Evolutionary conservation across 768 basidiomycete species (phyloP).

Genomic region (Paxillus ammoniavirescens): DNA sequence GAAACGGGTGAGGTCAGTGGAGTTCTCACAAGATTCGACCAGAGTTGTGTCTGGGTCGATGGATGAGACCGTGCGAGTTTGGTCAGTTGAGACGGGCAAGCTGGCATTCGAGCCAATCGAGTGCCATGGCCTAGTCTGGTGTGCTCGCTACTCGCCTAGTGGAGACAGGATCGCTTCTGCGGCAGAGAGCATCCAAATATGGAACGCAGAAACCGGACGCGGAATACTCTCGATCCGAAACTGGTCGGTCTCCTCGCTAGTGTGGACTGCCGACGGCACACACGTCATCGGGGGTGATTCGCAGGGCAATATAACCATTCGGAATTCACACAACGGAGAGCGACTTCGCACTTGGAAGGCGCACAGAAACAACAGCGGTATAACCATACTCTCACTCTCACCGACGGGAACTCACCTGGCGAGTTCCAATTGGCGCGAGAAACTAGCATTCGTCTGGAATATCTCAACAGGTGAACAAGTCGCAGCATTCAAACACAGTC

Average conservation of each 20-base stretch:
- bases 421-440: not conserved
- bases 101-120: too few species aligned
- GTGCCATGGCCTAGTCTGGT: too few species aligned
- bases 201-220: not conserved
- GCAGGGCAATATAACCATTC: not conserved
- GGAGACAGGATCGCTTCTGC: constrained; percentile 1
- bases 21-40: too few species aligned
- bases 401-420: not conserved
- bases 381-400: not conserved
- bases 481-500: not conserved
- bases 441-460: not conserved
- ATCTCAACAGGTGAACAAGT: not conserved
- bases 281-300: not conserved
- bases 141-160: not conserved
- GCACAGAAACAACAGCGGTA: not conserved
- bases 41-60: too few species aligned
- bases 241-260: not conserved
- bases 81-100: too few species aligned
- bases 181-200: not conserved
- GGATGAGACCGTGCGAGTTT: too few species aligned
- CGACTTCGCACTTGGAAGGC: not conserved
- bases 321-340: not conserved
- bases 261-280: not conserved
- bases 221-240: not conserved
- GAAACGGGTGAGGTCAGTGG: too few species aligned